Base-by-base conservation (phyloP, 371 early-diverging fungal species). In the Chytridiales sp. region DNA sequence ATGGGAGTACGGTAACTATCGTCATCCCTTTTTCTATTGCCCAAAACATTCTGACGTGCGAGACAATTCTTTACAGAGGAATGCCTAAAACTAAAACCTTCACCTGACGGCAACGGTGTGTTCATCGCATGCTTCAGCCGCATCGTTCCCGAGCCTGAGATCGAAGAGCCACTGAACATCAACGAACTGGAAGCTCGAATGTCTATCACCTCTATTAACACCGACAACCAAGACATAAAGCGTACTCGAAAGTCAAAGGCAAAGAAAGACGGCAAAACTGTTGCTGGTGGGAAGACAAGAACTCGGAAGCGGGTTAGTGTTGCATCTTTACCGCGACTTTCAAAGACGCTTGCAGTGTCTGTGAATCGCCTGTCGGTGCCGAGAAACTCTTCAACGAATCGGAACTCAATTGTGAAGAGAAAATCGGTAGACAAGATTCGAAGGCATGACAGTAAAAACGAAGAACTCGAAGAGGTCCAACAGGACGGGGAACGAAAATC, bases 81-180 rank as follows among this genome's bases (percentile, higher is more conserved):
- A 36, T 78, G 75, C 47, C 62, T 78, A 21, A 68, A 64, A 40
- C 67, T 75, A 22, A 54, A 46, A 22, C 79, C 79, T 1, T 61
- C 79, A 13, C 54, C 59, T 32, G 21, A 52, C 17, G 78, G 78
- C 13, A 75, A 78, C 59, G 78, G 78, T 38, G 56, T 78, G 35
- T 78, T 75, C 52, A 54, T 75, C 32, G 75, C 72, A 17, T 41
- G 50, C 46, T 71, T 78, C 59, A 56, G 30, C n/a, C 30, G 35
- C 29, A 55, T 56, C 17, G 19, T 39, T 3, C 39, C 24, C 13
- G 52, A 59, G 8, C 41, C 50, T 2, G 50, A 40, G 24, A 47
- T 8, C 11, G 29, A 35, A 36, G 65, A 56, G 9, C 40, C 27
- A 4, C 11, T 30, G 13, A 13, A 26, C 44, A 6, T 29, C 48